phyloP scores from a whole-genome alignment of 352 stramenopile species.

The Phytophthora melonis region DNA sequence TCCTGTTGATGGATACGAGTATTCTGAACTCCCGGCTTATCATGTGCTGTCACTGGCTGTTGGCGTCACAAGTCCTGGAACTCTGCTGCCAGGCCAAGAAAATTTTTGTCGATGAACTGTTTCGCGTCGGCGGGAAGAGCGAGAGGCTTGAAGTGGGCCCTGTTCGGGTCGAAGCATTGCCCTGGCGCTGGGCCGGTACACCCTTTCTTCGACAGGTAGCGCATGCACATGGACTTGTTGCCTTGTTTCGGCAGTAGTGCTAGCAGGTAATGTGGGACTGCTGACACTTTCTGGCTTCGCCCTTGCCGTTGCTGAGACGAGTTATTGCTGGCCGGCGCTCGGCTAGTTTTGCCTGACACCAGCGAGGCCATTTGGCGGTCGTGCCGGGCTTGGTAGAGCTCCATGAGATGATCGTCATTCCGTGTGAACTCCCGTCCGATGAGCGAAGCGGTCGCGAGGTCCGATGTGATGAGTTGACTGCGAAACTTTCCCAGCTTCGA shows the following conservation, averaged over 20 bases:
- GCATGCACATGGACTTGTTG: constrained; percentile 17
- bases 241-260: constrained; percentile 14
- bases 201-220: constrained; percentile 17
- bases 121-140: constrained; percentile 20
- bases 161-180: constrained; percentile 13
- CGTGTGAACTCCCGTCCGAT: background rate
- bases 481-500: constrained; percentile 24
- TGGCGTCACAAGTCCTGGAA: constrained; percentile 20
- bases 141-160: constrained; percentile 10
- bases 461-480: constrained; percentile 3
- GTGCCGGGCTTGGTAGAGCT: constrained; percentile 8
- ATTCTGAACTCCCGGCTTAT: background rate
- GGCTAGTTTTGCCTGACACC: background rate
- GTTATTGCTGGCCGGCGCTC: background rate
- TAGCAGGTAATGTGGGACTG: background rate
- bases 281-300: background rate
- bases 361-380: background rate
- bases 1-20: background rate
- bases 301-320: background rate
- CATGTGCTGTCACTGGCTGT: background rate
- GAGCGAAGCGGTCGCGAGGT: background rate
- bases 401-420: constrained; percentile 14
- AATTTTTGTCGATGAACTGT: constrained; percentile 16
- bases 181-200: constrained; percentile 4
- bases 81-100: background rate